Percentiles rank a stretch among this genome's conserved stretches.
Evolutionary conservation across 1,284 basidiomycete species (phyloP).

Genomic region (Fistulinella cinereoalba): DNA sequence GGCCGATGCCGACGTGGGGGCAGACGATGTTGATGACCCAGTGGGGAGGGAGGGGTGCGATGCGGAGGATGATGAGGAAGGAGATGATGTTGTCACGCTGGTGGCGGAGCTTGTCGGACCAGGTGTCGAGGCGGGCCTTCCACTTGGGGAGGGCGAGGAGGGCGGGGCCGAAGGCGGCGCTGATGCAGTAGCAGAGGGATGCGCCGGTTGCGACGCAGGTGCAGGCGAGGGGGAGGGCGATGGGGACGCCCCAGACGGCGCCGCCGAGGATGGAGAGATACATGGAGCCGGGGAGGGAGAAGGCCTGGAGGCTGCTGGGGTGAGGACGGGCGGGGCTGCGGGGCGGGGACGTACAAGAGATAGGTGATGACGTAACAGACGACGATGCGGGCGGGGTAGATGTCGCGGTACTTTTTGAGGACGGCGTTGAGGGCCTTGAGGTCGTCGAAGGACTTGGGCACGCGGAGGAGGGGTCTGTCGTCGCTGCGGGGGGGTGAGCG

Average conservation of each 20-base stretch:
- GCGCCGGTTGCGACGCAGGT: constrained; percentile 90
- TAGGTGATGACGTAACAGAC: constrained; percentile 86
- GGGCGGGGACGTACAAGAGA: constrained; percentile 68
- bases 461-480: constrained; percentile 70
- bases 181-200: constrained; percentile 90
- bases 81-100: constrained; percentile 81
- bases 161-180: constrained; percentile 85
- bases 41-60: constrained; percentile 94
- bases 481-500: constrained; percentile 42
- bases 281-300: constrained; percentile 96
- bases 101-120: constrained; percentile 69
- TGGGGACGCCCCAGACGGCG: constrained; percentile 91
- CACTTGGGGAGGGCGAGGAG: constrained; percentile 84
- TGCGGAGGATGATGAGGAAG: constrained; percentile 90
- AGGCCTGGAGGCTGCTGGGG: constrained; percentile 80
- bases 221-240: constrained; percentile 89
- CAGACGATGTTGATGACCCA: constrained; percentile 95
- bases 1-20: constrained; percentile 88
- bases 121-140: constrained; percentile 76
- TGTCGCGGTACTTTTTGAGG: constrained; percentile 85
- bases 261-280: constrained; percentile 96
- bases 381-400: constrained; percentile 78
- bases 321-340: constrained; percentile 7
- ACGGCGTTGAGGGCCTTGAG: constrained; percentile 78
- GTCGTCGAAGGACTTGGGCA: constrained; percentile 82